A percentile compares a stretch with the other conserved stretches of the same genome.
These are phyloP conservation scores for Porpolomopsis calyptriformis DNA, from an alignment of 768 basidiomycete genomes.

Conservation along the genomic window DNA sequence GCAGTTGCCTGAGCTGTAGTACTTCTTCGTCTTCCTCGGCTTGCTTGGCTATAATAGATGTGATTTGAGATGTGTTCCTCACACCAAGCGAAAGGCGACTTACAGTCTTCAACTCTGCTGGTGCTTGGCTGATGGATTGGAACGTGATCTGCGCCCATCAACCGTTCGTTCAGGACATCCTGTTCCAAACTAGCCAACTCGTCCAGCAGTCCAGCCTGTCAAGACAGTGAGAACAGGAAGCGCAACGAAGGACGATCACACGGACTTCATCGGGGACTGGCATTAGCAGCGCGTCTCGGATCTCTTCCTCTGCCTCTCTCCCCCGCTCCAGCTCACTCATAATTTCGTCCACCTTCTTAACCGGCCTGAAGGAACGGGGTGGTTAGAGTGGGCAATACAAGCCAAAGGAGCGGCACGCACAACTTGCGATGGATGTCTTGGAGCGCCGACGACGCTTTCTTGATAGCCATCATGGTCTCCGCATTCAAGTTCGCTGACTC, in stretches of 20 bases:
- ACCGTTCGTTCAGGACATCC: slow-evolving; percentile 73
- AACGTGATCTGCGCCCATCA: slow-evolving; percentile 80
- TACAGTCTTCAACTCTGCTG: slow-evolving; percentile 38
- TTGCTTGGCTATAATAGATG: slow-evolving; percentile 12
- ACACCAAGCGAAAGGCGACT: slow-evolving; percentile 18
- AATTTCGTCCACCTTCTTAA: slow-evolving; percentile 81
- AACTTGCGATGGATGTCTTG: slow-evolving; percentile 82
- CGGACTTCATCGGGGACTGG: slow-evolving; percentile 67
- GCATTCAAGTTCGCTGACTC: slow-evolving; percentile 97
- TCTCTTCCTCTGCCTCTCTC: slow-evolving; percentile 85
- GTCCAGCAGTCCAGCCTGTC: slow-evolving; percentile 62
- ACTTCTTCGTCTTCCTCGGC: slow-evolving; percentile 86
- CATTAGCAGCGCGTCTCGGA: slow-evolving; percentile 77
- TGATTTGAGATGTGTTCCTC: not conserved
- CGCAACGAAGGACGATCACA: slow-evolving; percentile 7
- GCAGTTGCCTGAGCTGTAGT: slow-evolving; percentile 76
- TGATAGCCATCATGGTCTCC: slow-evolving; percentile 96
- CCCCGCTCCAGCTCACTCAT: slow-evolving; percentile 87
- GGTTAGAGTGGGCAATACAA: not conserved
- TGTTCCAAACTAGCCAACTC: slow-evolving; percentile 86
- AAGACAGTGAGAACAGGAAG: slow-evolving; percentile 4
- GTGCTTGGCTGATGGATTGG: slow-evolving; percentile 75
- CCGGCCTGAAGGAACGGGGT: slow-evolving; percentile 37
- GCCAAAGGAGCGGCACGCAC: slow-evolving; percentile 38
- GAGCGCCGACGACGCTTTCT: slow-evolving; percentile 85